phyloP scores from a whole-genome alignment of 129 eudicot species.

The Helianthus annuus region HanXRQr2.0-SUNRISE NC_035442.2:137842609-137843108 shows the following conservation, averaged over 20 bases:
- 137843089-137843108: too few species aligned
- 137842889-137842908: too few species aligned
- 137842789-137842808: conserved; percentile 39
- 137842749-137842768: conserved; percentile 24
- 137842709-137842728: conserved; percentile 70
- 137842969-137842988: too few species aligned
- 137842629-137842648: background rate
- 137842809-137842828: conserved; percentile 58
- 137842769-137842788: background rate
- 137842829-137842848: background rate
- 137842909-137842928: too few species aligned
- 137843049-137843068: too few species aligned
- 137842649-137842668: conserved; percentile 92
- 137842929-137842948: too few species aligned
- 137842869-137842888: too few species aligned
- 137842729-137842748: conserved; percentile 11
- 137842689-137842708: conserved; percentile 67
- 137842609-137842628: background rate
- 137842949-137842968: too few species aligned
- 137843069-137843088: too few species aligned
- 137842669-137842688: conserved; percentile 66
- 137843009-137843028: too few species aligned
- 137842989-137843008: too few species aligned
- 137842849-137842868: background rate
- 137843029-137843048: too few species aligned